Evolutionary conservation across 768 basidiomycete species (phyloP), one percentile per base, ranked within the genome.

Genomic region (Podaxis sp.): DNA sequence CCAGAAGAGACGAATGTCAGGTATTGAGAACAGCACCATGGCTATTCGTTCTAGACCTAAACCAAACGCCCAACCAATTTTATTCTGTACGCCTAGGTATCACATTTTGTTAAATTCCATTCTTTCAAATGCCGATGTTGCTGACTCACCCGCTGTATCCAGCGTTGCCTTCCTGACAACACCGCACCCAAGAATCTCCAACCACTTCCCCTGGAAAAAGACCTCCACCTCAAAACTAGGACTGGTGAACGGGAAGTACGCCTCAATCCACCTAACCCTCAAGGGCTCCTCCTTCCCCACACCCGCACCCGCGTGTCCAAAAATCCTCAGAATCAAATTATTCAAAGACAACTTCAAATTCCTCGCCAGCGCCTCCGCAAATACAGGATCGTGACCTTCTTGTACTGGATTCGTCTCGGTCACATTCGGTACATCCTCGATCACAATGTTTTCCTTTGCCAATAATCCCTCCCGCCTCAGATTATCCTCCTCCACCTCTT

Each of bases 191-290:
- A 98, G 79, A 57, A 99, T 92, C 73, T 98, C 97, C 23, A 99
- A 77, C 97, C 97, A 99, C 72, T 95, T 90, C 0, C 94, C 97
- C 59, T 88, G 85, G 77, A 91, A 98, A 74, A 95, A 89, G 4
- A 98, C 95, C 71, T 99, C 97, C 44, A 99, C 95, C 70, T 99
- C 96, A 70, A 92, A 99, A 71, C 95, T 97, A 7, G 97, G 97
- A 62, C 88, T 90, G 58, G 97, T 99, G 80, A 96, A 99, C 1
- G 97, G 97, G 75, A 99, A 98, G 69, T 91, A 93, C 1, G 96
- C 93, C 70, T 98, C 94, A 64, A 98, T 98, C 97, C 97, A 99
- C 21, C 97, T 80, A 27, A 99, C 90, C 64, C 84, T 80, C 63
- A 99, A 77, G 25, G 97, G 95, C 53, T 90, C 83, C 38, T 82